Evolutionary conservation across 176 grass and related monocot genomes (phyloP).

Genomic region (Hsuehochloa calcarea): DNA sequence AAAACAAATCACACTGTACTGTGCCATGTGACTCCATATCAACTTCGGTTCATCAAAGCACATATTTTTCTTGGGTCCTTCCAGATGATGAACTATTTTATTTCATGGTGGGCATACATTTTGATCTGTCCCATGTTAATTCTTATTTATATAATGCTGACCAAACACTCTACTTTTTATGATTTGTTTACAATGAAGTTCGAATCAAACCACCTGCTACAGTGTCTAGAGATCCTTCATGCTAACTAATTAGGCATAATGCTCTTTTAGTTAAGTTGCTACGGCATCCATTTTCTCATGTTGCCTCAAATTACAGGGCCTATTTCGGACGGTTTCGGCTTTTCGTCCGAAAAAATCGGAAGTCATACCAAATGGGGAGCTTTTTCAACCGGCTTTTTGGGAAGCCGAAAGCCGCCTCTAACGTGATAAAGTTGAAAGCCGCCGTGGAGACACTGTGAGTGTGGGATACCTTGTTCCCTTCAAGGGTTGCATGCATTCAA

Average conservation of each 20-base stretch:
- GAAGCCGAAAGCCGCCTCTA: too few species aligned
- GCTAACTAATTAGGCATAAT: slow-evolving; percentile 10
- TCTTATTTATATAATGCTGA: slow-evolving; percentile 36
- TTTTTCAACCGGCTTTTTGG: too few species aligned
- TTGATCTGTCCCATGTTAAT: slow-evolving; percentile 50
- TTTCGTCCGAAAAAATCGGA: too few species aligned
- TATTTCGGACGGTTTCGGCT: too few species aligned
- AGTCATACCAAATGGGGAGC: too few species aligned
- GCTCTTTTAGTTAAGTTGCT: neutral
- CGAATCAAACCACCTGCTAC: slow-evolving; percentile 27
- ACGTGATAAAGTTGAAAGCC: too few species aligned
- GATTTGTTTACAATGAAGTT: slow-evolving; percentile 18
- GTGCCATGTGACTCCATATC: slow-evolving; percentile 57
- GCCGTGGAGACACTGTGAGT: too few species aligned
- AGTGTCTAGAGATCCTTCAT: slow-evolving; percentile 12
- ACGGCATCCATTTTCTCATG: neutral
- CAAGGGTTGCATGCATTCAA: too few species aligned
- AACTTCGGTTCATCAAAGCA: slow-evolving; percentile 35
- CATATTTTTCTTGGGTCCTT: slow-evolving; percentile 17
- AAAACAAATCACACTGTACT: slow-evolving; percentile 9
- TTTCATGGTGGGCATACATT: slow-evolving; percentile 49
- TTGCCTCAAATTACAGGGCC: neutral
- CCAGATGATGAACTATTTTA: slow-evolving; percentile 54
- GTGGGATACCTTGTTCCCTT: too few species aligned
- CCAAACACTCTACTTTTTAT: slow-evolving; percentile 35